Percentiles rank a stretch among this genome's conserved stretches.
phyloP scores from a whole-genome alignment of 495 filamentous ascomycete species.

The Aeminium ludgeri region DNA sequence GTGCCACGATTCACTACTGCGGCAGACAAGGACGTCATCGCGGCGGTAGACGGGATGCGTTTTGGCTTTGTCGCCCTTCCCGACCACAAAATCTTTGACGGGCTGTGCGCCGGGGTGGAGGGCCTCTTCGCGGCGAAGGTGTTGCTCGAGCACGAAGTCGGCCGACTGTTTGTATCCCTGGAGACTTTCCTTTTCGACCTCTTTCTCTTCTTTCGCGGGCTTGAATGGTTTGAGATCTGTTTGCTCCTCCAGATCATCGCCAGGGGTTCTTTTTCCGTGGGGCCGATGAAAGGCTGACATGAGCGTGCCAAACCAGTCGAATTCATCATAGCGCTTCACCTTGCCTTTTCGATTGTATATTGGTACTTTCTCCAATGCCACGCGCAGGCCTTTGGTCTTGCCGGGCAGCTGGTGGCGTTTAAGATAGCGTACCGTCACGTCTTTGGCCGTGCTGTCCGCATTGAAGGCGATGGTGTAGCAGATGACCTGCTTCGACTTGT shows the following conservation, averaged over 20 bases:
- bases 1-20: slow-evolving; percentile 92
- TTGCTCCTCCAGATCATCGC: slow-evolving; percentile 62
- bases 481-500: slow-evolving; percentile 75
- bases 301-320: slow-evolving; percentile 73
- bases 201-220: slow-evolving; percentile 37
- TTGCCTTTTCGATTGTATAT: slow-evolving; percentile 57
- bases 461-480: slow-evolving; percentile 83
- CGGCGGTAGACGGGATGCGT: slow-evolving; percentile 70
- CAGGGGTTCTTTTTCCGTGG: slow-evolving; percentile 39
- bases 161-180: slow-evolving; percentile 75
- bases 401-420: slow-evolving; percentile 71
- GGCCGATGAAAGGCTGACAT: slow-evolving; percentile 58
- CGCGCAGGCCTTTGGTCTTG: slow-evolving; percentile 71
- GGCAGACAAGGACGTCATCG: slow-evolving; percentile 64
- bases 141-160: slow-evolving; percentile 71
- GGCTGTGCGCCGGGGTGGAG: slow-evolving; percentile 49
- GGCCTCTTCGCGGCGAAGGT: slow-evolving; percentile 86
- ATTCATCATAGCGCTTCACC: slow-evolving; percentile 48
- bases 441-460: slow-evolving; percentile 75
- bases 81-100: slow-evolving; percentile 56
- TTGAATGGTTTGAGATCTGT: slow-evolving; percentile 56
- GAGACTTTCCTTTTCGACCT: slow-evolving; percentile 52
- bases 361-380: slow-evolving; percentile 61
- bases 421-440: slow-evolving; percentile 86
- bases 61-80: slow-evolving; percentile 45